Conservation (phyloP, 176 grass and related monocot genomes). For the Rhynchospora tenuis region DNA sequence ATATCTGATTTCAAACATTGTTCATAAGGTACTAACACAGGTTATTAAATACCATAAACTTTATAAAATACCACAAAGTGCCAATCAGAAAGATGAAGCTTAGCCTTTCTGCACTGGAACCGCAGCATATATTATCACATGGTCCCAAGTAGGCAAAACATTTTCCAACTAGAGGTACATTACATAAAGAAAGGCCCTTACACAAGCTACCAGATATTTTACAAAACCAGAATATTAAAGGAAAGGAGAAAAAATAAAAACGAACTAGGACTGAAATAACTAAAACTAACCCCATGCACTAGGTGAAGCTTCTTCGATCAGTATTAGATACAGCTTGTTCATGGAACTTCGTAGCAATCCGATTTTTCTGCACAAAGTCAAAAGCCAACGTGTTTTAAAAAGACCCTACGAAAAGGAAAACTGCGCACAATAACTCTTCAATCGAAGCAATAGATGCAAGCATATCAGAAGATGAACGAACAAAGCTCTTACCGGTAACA, state of each 20-base stretch:
- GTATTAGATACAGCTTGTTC: constrained; percentile 69
- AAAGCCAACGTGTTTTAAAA: not conserved
- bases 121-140: not conserved
- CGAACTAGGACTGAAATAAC: constrained; percentile 2
- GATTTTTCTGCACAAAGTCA: constrained; percentile 58
- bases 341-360: constrained; percentile 65
- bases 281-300: constrained; percentile 53
- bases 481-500: not conserved
- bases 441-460: too few relatives aligned
- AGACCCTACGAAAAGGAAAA: not conserved
- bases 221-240: constrained; percentile 4
- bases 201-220: not conserved
- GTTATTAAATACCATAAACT: not conserved
- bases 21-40: not conserved
- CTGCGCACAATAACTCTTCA: not conserved
- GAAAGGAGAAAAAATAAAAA: constrained; percentile 5
- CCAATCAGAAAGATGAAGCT: not conserved
- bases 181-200: not conserved
- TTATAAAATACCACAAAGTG: too few relatives aligned
- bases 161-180: not conserved
- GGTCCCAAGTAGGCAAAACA: not conserved
- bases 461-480: not conserved
- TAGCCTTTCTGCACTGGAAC: not conserved
- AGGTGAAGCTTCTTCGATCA: constrained; percentile 37
- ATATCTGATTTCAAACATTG: constrained; percentile 1